Percentiles rank a stretch among this genome's conserved stretches.
These are phyloP conservation scores for Yamadazyma siamensis DNA, from an alignment of 1,139 yeast genomes.

Conservation along the genomic window DNA sequence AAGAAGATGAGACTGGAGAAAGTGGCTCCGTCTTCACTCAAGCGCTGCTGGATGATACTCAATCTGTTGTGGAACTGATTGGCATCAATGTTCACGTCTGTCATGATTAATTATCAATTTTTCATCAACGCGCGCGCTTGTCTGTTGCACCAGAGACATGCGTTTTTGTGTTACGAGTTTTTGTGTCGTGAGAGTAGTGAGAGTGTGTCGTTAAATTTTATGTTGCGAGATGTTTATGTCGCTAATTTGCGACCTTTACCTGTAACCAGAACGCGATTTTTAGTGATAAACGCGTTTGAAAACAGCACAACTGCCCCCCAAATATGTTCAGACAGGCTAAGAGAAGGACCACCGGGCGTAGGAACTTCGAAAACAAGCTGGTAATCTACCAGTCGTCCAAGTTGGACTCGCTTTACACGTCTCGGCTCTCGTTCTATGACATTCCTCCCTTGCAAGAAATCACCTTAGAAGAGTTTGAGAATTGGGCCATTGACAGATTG, in stretches of 20 bases:
- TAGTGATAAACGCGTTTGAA: no score
- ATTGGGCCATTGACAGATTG: constrained; percentile 92
- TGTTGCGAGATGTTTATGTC: no score
- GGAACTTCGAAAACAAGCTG: constrained; percentile 52
- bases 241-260: no score
- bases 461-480: constrained; percentile 87
- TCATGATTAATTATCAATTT: constrained; percentile 14
- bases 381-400: constrained; percentile 33
- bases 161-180: no score
- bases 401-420: constrained; percentile 11
- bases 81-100: constrained; percentile 39
- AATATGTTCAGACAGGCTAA: constrained; percentile 72
- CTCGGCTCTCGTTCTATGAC: constrained; percentile 63
- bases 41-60: constrained; percentile 36
- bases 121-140: no score
- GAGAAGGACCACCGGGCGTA: constrained; percentile 72
- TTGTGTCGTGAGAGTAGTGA: no score
- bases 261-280: no score
- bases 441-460: constrained; percentile 80
- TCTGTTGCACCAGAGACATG: no score
- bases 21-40: constrained; percentile 25
- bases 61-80: constrained; percentile 39
- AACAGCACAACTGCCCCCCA: no score
- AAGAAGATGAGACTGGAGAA: constrained; percentile 57
- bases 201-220: no score